Evolutionary conservation across 805 yeast species (phyloP).

Genomic region (Hanseniaspora mollemarum): DNA sequence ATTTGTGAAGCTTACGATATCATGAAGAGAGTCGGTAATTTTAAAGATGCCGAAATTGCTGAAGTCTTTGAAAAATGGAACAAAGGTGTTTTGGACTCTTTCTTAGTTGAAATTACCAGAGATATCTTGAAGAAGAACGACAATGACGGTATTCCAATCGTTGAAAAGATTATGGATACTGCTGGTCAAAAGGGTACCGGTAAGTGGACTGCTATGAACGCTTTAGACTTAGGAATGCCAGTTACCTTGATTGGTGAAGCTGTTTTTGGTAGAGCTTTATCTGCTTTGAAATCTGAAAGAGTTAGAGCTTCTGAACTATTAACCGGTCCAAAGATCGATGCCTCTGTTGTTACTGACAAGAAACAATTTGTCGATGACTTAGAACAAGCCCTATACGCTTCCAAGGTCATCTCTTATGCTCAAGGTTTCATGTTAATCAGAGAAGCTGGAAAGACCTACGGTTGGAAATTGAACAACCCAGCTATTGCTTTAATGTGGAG

Average conservation of each 20-base stretch:
- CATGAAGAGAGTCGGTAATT: conserved; percentile 85
- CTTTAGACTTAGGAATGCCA: conserved; percentile 95
- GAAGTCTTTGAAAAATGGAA: conserved; percentile 89
- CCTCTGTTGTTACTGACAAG: conserved; percentile 58
- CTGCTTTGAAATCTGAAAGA: conserved; percentile 88
- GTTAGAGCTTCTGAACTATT: conserved; percentile 66
- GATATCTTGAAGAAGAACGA: conserved; percentile 86
- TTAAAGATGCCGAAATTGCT: conserved; percentile 83
- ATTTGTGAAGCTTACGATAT: conserved; percentile 96
- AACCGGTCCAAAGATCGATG: conserved; percentile 61
- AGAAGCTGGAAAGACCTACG: conserved; percentile 94
- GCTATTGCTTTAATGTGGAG: conserved; percentile 99
- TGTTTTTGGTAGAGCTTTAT: conserved; percentile 89
- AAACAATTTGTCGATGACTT: conserved; percentile 77
- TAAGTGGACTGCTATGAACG: conserved; percentile 98
- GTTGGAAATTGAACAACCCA: conserved; percentile 95
- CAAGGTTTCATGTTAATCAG: conserved; percentile 99
- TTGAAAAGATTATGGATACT: conserved; percentile 89
- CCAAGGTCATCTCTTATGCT: conserved; percentile 95
- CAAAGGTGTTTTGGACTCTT: conserved; percentile 93
- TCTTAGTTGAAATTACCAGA: conserved; percentile 92
- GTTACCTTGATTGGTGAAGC: conserved; percentile 98
- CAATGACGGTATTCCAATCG: conserved; percentile 80
- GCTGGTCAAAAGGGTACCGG: conserved; percentile 99
- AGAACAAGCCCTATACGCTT: conserved; percentile 96